phyloP scores from a whole-genome alignment of 495 filamentous ascomycete genomes.

The Aspergillus wentii region DNA sequence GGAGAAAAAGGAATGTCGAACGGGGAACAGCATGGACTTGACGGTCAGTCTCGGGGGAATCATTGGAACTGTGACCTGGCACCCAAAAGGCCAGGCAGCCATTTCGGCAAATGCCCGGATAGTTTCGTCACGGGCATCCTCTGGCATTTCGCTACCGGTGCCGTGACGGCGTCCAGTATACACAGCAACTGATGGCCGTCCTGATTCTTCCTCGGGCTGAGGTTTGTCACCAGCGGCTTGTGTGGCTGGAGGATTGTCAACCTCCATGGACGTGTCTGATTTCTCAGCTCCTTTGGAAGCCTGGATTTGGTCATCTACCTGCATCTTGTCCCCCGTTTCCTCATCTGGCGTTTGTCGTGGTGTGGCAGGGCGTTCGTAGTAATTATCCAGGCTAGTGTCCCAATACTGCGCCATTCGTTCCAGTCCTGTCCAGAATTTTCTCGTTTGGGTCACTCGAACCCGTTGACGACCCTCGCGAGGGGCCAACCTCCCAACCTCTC shows the following conservation, averaged over 20 bases:
- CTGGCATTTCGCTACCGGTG: constrained; percentile 68
- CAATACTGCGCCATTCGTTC: constrained; percentile 58
- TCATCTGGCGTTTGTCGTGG: constrained; percentile 17
- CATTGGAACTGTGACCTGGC: constrained; percentile 60
- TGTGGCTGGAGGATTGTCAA: constrained; percentile 17
- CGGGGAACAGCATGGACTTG: constrained; percentile 45
- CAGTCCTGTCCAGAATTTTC: constrained; percentile 57
- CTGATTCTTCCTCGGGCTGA: too few species aligned
- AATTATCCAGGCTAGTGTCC: constrained; percentile 56
- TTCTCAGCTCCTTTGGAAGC: not conserved
- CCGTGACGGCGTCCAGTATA: constrained; percentile 55
- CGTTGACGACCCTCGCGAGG: constrained; percentile 35
- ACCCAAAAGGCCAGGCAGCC: constrained; percentile 73
- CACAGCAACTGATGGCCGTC: constrained; percentile 17
- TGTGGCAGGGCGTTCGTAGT: constrained; percentile 36
- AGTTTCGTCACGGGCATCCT: constrained; percentile 65
- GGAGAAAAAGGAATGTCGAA: constrained; percentile 51
- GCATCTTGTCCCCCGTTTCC: constrained; percentile 18
- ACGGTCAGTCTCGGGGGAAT: constrained; percentile 59
- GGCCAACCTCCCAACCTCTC: constrained; percentile 40
- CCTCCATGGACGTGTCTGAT: constrained; percentile 25
- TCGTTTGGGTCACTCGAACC: constrained; percentile 48
- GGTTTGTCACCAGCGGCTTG: constrained; percentile 3
- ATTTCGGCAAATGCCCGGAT: constrained; percentile 72
- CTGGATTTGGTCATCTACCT: constrained; percentile 12